Base-by-base conservation (phyloP, 1,284 basidiomycete species). In the Rhodotorula sp. region DNA sequence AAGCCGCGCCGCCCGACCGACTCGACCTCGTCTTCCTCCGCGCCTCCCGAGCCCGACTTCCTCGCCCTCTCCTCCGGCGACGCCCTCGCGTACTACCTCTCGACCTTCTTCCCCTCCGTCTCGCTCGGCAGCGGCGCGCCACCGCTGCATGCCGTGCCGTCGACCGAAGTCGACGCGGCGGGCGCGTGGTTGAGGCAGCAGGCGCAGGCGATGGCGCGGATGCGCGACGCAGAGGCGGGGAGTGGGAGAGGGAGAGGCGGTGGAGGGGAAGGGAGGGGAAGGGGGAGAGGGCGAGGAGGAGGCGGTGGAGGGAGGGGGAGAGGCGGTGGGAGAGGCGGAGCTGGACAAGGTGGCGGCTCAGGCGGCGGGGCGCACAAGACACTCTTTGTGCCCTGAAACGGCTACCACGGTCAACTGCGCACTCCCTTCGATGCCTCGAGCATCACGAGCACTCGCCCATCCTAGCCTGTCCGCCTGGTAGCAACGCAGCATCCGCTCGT, bases 61-160 rank as follows among this genome's bases (percentile, higher is more conserved):
- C 55, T 62, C 55, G 45, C 72, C 48, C 66, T 75, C 50, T 68
- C 74, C 3, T 69, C 70, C 48, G 74, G 74, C 34, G 70, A 73
- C 44, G 56, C 64, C 4, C 57, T 74, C 49, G 17, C 53, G 14
- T 73, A 58, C 61, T 73, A 66, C 63, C 60, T 73, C 59, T 23
- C 25, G 8, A 70, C 67, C 2, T 74, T 74, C 70, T 70, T 75
- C 54, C 61, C 64, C 52, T 48, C 54, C 17, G 49, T 56, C 58
- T 45, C 42, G 5, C 25, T 3, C 19, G 12, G 42, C 61, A 16
- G 17, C 16, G 56, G 34, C 3, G 34, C 34, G 34, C 34, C 34
- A 2, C 45, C 63, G 5, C 58, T 65, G 19, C 16, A 61, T 14
- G 14, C 48, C 13, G 23, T 69, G 14, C 53, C 63, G 13, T 12